These are phyloP conservation scores for Auricularia auricula-judae DNA, from an alignment of 768 basidiomycete species.

Conservation along the genomic window DNA sequence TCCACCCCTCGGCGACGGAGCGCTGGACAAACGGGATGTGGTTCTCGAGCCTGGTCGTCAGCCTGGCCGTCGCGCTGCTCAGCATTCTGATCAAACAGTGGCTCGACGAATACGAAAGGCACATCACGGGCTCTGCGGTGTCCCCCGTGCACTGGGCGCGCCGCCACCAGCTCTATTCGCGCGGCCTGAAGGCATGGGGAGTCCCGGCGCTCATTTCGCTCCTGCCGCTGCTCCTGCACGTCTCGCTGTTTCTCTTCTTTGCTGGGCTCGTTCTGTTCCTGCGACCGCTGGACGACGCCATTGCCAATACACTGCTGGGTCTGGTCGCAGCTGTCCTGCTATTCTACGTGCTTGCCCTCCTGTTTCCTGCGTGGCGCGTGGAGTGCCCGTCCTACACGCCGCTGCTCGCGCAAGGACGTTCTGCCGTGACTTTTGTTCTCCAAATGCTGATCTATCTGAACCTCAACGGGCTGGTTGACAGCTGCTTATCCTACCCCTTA, in stretches of 20 bases:
- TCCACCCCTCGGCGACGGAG: background rate
- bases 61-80: slow-evolving; percentile 1
- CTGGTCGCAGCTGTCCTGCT: background rate
- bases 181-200: background rate
- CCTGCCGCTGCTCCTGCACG: slow-evolving; percentile 1
- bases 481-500: too few relatives aligned
- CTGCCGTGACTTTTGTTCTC: too few relatives aligned
- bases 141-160: background rate
- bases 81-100: slow-evolving; percentile 1
- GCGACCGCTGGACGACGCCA: background rate
- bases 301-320: background rate
- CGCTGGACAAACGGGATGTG: slow-evolving; percentile 2
- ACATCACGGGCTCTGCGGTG: background rate
- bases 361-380: slow-evolving; percentile 38
- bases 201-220: background rate
- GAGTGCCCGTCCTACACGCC: slow-evolving; percentile 47
- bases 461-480: too few relatives aligned
- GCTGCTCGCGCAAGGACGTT: background rate
- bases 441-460: too few relatives aligned
- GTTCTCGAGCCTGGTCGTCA: slow-evolving; percentile 1
- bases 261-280: slow-evolving; percentile 2
- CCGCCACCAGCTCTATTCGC: background rate
- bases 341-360: slow-evolving; percentile 26
- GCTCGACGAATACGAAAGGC: background rate
- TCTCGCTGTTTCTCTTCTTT: slow-evolving; percentile 4